Percentiles rank a stretch among this genome's conserved stretches.
Conservation (phyloP, 2,329 filamentous ascomycete species). For the Curvularia eragrostidis region DNA sequence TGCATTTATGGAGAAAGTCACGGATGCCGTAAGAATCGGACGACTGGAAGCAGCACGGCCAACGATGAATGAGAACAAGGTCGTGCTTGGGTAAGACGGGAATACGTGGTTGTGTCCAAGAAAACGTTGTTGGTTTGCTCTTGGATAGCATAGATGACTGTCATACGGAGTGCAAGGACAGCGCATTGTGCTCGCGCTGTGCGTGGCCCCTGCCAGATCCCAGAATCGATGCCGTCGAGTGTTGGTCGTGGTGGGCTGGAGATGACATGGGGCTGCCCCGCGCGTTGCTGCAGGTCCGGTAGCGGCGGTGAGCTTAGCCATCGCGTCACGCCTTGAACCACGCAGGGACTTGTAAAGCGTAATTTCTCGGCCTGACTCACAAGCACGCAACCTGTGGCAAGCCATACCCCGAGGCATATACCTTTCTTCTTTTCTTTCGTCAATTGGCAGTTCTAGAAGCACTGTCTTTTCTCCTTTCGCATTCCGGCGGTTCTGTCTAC, state of each 20-base stretch:
- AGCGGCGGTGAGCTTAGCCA: constrained; percentile 15
- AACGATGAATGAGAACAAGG: neutral
- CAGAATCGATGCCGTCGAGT: neutral
- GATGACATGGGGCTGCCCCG: constrained; percentile 17
- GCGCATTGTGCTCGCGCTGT: neutral
- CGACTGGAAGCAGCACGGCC: constrained; percentile 11
- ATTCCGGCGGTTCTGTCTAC: constrained; percentile 4
- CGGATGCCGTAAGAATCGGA: constrained; percentile 9
- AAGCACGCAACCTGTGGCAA: neutral
- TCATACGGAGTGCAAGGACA: neutral
- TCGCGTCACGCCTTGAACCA: constrained; percentile 11
- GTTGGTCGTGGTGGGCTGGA: constrained; percentile 1
- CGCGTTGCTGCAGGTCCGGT: constrained; percentile 24
- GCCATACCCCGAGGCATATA: constrained; percentile 12
- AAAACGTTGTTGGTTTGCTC: neutral
- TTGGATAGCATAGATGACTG: neutral
- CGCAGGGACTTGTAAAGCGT: constrained; percentile 12
- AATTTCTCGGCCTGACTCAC: constrained; percentile 11
- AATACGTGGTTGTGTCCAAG: neutral
- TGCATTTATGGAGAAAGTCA: constrained; percentile 3
- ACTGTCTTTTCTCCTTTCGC: neutral
- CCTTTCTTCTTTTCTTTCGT: neutral
- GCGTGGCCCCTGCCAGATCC: neutral
- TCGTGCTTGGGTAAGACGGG: neutral
- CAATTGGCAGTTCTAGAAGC: constrained; percentile 10